phyloP scores from a whole-genome alignment of 371 early-diverging fungal species.

The Hamiltosporidium tvaerminnensis region DNA sequence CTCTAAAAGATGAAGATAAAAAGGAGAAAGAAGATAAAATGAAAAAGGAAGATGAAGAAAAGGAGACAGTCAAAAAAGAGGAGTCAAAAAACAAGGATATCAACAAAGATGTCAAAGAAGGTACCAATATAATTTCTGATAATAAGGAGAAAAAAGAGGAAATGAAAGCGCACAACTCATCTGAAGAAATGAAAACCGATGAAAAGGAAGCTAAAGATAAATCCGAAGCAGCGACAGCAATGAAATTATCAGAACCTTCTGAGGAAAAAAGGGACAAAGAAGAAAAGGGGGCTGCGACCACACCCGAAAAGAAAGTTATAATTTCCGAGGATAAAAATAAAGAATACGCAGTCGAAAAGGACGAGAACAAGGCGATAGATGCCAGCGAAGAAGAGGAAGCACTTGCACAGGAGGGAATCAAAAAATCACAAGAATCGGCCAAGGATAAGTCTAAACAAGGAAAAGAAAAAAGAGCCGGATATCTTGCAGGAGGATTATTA shows the following conservation, averaged over 20 bases:
- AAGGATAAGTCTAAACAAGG: not conserved
- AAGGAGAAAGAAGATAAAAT: constrained; percentile 4
- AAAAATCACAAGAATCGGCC: not conserved
- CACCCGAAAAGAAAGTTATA: not conserved
- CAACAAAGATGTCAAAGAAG: not conserved
- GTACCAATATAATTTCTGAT: not conserved
- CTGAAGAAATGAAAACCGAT: constrained; percentile 1
- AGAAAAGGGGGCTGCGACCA: not conserved
- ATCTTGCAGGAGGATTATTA: not conserved
- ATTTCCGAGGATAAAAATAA: not conserved
- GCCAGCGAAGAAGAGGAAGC: not conserved
- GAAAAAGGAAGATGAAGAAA: not conserved
- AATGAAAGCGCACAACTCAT: not conserved
- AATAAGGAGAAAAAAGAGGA: not conserved
- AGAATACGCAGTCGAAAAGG: not conserved
- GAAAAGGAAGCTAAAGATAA: constrained; percentile 1
- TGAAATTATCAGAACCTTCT: not conserved
- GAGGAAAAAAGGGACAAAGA: not conserved
- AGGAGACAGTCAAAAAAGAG: not conserved
- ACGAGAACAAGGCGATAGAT: not conserved
- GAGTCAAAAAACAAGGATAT: not conserved
- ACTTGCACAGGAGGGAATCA: not conserved
- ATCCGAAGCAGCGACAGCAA: not conserved
- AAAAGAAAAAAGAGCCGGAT: not conserved
- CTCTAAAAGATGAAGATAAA: not conserved